phyloP scores from a whole-genome alignment of 2,329 filamentous ascomycete genomes.

The Arthrobotrys sphaeroides region DNA sequence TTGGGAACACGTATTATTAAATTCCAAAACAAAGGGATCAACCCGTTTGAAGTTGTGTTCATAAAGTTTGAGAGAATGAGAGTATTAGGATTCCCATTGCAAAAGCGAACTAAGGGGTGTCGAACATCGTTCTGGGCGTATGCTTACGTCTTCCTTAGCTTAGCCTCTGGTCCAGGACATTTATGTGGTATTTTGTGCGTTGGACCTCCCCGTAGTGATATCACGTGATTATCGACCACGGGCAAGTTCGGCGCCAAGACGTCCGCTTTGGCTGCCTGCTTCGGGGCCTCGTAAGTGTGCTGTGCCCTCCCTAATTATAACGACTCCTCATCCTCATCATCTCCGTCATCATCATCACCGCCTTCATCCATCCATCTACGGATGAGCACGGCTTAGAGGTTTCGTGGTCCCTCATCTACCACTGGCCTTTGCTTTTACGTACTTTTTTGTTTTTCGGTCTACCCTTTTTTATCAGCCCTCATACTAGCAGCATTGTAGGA shows the following conservation, averaged over 20 bases:
- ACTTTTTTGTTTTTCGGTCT: slow-evolving; percentile 24
- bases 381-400: slow-evolving; percentile 28
- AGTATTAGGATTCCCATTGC: too few species aligned
- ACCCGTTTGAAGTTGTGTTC: too few species aligned
- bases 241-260: slow-evolving; percentile 23
- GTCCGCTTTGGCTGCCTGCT: slow-evolving; percentile 33
- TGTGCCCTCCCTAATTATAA: neutral
- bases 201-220: neutral
- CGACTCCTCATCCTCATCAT: slow-evolving; percentile 18
- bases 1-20: too few species aligned
- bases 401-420: slow-evolving; percentile 3
- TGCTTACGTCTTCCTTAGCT: too few species aligned
- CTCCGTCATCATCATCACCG: neutral
- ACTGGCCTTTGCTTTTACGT: neutral
- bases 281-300: slow-evolving; percentile 28
- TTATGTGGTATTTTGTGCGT: neutral
- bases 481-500: slow-evolving; percentile 40
- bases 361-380: neutral
- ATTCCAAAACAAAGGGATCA: too few species aligned
- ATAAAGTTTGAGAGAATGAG: too few species aligned
- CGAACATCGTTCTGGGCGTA: too few species aligned
- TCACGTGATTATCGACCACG: neutral
- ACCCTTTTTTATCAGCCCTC: slow-evolving; percentile 39
- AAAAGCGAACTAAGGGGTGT: too few species aligned
- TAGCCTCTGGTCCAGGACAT: too few species aligned